Percentiles rank a stretch among this genome's conserved stretches.
Conservation (phyloP, 2,329 filamentous ascomycete genomes). For the Cladosporium austrohemisphaericum region DNA sequence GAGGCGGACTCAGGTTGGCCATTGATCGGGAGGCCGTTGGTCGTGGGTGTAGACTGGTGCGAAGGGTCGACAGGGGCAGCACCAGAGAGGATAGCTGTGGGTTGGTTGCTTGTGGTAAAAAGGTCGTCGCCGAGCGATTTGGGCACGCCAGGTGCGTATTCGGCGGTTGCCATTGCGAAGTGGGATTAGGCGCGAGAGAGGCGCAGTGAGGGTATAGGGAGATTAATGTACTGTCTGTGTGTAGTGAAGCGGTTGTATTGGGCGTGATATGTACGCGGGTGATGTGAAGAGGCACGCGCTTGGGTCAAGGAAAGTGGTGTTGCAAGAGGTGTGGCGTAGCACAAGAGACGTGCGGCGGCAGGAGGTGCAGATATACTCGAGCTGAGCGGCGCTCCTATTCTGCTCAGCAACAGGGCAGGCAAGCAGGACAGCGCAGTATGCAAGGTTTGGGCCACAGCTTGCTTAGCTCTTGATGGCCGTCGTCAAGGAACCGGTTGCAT, state of each 20-base stretch:
- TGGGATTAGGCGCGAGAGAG: neutral
- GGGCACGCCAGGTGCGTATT: conserved; percentile 1
- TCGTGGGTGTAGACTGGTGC: neutral
- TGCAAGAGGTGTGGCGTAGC: neutral
- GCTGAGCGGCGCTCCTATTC: neutral
- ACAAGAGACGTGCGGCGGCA: neutral
- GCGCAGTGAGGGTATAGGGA: neutral
- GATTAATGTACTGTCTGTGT: neutral
- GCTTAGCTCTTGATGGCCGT: neutral
- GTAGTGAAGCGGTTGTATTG: neutral
- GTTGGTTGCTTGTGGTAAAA: neutral
- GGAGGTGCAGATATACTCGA: conserved; percentile 2
- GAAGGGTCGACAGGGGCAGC: neutral
- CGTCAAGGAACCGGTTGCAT: conserved; percentile 1
- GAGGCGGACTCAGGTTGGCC: too few relatives aligned
- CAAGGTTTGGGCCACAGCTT: neutral
- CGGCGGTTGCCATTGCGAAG: conserved; percentile 6
- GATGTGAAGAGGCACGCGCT: neutral
- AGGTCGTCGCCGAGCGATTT: neutral
- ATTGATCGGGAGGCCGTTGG: neutral
- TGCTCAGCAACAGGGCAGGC: neutral
- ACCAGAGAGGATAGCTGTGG: neutral
- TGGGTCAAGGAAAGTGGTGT: neutral
- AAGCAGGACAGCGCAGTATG: neutral
- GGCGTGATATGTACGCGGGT: neutral